phyloP scores from a whole-genome alignment of 2,329 filamentous ascomycete species.

The Xylariomycetidae sp. region DNA sequence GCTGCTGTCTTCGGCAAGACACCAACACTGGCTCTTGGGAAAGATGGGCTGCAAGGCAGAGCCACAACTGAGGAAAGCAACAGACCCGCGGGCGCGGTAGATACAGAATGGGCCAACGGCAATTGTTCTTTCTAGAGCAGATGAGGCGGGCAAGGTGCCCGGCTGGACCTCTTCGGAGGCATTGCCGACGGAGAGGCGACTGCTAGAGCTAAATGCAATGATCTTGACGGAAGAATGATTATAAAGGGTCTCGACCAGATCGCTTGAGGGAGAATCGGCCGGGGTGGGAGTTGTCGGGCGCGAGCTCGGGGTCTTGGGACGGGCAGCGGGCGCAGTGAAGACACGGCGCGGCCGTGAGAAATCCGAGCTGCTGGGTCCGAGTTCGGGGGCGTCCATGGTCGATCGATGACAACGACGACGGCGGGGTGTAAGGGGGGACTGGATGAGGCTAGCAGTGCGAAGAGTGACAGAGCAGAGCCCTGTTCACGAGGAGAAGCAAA shows the following conservation, averaged over 20 bases:
- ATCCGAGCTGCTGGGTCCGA: conserved; percentile 7
- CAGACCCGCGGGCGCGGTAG: conserved; percentile 78
- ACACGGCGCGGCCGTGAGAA: conserved; percentile 25
- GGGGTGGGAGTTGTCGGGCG: conserved; percentile 8
- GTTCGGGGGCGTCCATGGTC: conserved; percentile 11
- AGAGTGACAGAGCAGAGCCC: too few species aligned
- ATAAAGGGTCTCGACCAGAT: conserved; percentile 64
- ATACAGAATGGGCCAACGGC: conserved; percentile 73
- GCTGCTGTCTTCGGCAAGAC: conserved; percentile 73
- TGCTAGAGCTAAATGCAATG: conserved; percentile 40
- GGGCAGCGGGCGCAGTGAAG: conserved; percentile 31
- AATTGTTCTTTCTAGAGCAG: conserved; percentile 48
- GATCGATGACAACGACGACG: conserved; percentile 1
- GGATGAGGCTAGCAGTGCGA: too few species aligned
- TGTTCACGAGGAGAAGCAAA: too few species aligned
- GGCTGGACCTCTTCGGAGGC: conserved; percentile 26
- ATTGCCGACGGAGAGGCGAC: conserved; percentile 21
- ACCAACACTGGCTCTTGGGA: conserved; percentile 90
- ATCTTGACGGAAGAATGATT: conserved; percentile 69
- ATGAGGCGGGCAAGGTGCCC: conserved; percentile 23
- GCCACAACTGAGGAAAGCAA: conserved; percentile 83
- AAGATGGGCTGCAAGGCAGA: conserved; percentile 79
- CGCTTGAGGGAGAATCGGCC: conserved; percentile 18
- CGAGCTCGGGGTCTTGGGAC: conserved; percentile 16
- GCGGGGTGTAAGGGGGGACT: conserved; percentile 1